Conservation (phyloP, 2,329 filamentous ascomycete genomes). For the Arthrobotrys sphaeroides region DNA sequence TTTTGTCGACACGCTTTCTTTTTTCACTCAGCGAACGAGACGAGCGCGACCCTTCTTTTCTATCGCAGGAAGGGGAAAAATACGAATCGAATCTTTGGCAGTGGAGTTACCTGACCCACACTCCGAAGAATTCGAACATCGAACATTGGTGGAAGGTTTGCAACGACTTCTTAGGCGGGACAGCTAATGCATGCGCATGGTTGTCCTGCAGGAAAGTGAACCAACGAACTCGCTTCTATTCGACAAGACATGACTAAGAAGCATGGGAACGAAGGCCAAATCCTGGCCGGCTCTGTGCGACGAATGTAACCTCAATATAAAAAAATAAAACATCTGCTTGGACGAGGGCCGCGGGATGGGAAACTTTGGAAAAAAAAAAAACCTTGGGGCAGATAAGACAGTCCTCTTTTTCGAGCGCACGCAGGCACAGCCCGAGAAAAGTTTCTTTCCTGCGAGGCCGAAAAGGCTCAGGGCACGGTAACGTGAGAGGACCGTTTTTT, state of each 20-base stretch:
- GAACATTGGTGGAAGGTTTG: not conserved
- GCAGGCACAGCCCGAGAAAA: conserved; percentile 11
- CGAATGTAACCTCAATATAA: conserved; percentile 49
- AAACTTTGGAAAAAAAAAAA: not conserved
- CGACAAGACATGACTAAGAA: conserved; percentile 23
- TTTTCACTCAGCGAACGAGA: not conserved
- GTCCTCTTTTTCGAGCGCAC: not conserved
- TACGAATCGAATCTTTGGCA: not conserved
- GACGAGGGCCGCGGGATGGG: not conserved
- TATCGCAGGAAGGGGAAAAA: not conserved
- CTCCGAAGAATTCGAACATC: not conserved
- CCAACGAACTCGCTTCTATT: conserved; percentile 23
- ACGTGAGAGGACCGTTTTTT: conserved; percentile 5
- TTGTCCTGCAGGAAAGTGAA: conserved; percentile 17
- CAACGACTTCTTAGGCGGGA: not conserved
- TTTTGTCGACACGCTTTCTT: not conserved
- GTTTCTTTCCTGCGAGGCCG: not conserved
- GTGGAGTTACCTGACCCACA: not conserved
- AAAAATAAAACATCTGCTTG: conserved; percentile 17
- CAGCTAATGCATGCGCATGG: conserved; percentile 19
- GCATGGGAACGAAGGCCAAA: conserved; percentile 9
- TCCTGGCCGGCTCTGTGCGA: conserved; percentile 9
- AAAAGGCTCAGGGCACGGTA: conserved; percentile 8
- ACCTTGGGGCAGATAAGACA: conserved; percentile 3
- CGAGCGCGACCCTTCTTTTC: not conserved